Base-by-base conservation (phyloP, 768 basidiomycete species). In the Boletales sp. region DNA sequence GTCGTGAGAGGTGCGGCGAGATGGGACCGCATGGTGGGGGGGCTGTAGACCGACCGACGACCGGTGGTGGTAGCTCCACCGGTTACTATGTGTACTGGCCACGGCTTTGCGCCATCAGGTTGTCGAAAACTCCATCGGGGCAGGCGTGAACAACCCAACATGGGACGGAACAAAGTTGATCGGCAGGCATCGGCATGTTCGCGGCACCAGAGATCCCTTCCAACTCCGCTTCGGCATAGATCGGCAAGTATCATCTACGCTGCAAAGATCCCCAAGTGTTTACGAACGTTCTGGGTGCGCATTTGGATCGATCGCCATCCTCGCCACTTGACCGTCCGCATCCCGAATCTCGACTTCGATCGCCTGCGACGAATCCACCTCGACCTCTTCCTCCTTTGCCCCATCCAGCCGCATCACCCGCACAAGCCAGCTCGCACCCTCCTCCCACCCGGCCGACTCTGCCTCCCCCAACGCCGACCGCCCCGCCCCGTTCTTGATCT, bases 381-480 rank as follows among this genome's bases (percentile, higher is more conserved):
- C 66, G 9, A 64, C 67, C 15, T 61, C 59, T 37, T 58, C 61
- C n/a, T 65, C 67, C 18, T 69, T 70, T 19, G 64, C 74, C 36
- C 70, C 78, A 19, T 84, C 84, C 3, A 93, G 74, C 45, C 81
- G 79, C 86, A 94, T 94, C 68, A 86, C 78, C 61, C 83, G 78
- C 0, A 89, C 89, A 40, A 92, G 74, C 84, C 86, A 91, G 59
- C 77, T 79, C 14, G 90, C 86, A 19, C 90, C 90, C 55, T 93
- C 91, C 15, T 90, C 83, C 84, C 87, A 90, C 2, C 80, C 86
- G 3, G 78, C 82, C 39, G 81, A 74, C 66, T 92, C 90, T 0
- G 88, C 92, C 66, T 90, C 90, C 14, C 78, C 86, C 0, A 94
- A 75, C n/a, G 90, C 82, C 28, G 89, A 84, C 44, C 78, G 77